Evolutionary conservation across 169 alveolate genomes (phyloP).

Genomic region (Cystoisospora suis): DNA sequence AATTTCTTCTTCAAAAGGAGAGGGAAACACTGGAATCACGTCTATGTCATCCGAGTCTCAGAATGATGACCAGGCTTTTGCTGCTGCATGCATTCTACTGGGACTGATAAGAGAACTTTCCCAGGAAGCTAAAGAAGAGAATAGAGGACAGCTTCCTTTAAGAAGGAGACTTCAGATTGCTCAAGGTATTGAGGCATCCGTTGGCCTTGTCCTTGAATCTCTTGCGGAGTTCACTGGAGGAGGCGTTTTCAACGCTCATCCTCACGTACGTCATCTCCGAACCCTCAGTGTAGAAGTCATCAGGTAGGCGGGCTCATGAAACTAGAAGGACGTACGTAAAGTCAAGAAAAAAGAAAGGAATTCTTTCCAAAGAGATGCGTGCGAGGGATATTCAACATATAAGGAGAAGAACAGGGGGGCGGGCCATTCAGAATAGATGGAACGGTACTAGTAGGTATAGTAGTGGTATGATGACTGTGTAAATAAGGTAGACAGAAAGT

Average conservation of each 20-base stretch:
- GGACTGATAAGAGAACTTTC: slow-evolving; percentile 28
- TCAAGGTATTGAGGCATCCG: not conserved
- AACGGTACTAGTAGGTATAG: too few species aligned
- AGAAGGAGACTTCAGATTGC: not conserved
- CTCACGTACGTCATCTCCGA: not conserved
- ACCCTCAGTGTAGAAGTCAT: not conserved
- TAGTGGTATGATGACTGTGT: too few species aligned
- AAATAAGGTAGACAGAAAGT: too few species aligned
- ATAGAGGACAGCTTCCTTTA: not conserved
- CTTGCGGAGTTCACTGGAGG: too few species aligned
- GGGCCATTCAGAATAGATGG: too few species aligned
- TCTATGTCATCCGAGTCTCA: not conserved
- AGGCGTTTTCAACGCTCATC: not conserved
- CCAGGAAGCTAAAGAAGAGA: slow-evolving; percentile 33
- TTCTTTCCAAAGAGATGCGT: too few species aligned
- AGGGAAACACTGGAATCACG: not conserved
- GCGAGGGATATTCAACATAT: too few species aligned
- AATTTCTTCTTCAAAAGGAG: too few species aligned
- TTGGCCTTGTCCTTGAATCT: not conserved
- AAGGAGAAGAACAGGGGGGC: too few species aligned
- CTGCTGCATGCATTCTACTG: slow-evolving; percentile 32
- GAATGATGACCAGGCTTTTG: slow-evolving; percentile 13
- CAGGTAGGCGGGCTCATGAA: not conserved
- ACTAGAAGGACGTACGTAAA: too few species aligned
- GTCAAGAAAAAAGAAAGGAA: too few species aligned